Base-by-base conservation (phyloP, 495 filamentous ascomycete species). In the Penicillium desertorum region DNA sequence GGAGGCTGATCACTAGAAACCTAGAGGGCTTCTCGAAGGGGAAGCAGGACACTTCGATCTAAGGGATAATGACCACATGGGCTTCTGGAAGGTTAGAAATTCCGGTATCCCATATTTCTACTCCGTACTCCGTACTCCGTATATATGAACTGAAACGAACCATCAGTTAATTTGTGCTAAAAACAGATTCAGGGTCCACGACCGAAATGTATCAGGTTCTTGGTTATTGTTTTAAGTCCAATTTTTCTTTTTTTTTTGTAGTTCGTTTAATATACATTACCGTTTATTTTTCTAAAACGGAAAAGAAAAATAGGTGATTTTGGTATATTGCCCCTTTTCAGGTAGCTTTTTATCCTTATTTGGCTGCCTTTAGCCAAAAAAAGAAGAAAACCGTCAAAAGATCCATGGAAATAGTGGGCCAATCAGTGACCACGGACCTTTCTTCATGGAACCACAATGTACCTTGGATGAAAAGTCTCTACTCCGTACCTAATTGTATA, bases 111-210 rank as follows among this genome's bases (percentile, higher is more conserved):
- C 30, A 45, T 39, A 16, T 30, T 52, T 46, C 30, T 43, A 58
- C 27, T 39, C 36, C 36, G 36, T 39, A 39, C 22, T 23, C 22
- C 22, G 22, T 43, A 61, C 27, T 39, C 36, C 36, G 36, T 39
- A 39, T 1, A 34, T 34, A 34, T 23, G 42, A 57, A 29, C 42
- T 47, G 59, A 51, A 57, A 60, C 61, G 64, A 64, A 69, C 64
- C 61, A 66, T 53, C 46, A 52, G 55, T 64, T 63, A 50, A 60
- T 58, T 61, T 45, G 34, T 65, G 23, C 66, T 69, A 67, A 69
- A 69, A 69, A 69, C 66, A 69, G 66, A 64, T 62, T 64, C 66
- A 64, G 64, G 66, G 66, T 69, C 62, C 66, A 69, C 60, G 66
- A 42, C 34, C 53, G 57, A 59, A 54, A 51, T 51, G 59, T 62